These are phyloP conservation scores for Acer yangbiense DNA, from an alignment of 345 rosid species.

Conservation along the genomic window DNA sequence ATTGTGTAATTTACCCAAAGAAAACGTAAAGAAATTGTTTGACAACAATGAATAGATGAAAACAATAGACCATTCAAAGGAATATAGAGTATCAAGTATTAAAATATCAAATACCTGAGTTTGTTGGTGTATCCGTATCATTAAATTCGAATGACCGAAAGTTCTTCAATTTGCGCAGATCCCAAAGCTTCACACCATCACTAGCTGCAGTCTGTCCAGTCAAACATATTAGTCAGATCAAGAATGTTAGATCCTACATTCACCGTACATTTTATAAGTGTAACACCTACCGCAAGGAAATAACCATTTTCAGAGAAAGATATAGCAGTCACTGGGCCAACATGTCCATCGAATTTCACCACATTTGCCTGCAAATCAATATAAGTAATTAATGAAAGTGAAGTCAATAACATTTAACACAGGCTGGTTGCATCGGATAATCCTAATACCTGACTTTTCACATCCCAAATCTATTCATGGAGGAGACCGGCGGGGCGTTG, in stretches of 20 bases:
- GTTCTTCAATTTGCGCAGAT: constrained; percentile 90
- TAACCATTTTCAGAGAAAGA: constrained; percentile 99
- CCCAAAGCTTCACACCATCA: constrained; percentile 98
- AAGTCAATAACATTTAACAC: neutral
- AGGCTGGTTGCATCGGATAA: neutral
- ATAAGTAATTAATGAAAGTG: neutral
- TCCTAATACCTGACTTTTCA: constrained; percentile 73
- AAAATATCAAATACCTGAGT: constrained; percentile 59
- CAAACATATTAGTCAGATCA: constrained; percentile 31
- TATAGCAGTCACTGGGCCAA: constrained; percentile 83
- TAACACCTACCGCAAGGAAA: constrained; percentile 75
- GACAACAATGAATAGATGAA: neutral
- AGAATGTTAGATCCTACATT: constrained; percentile 8
- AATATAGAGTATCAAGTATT: neutral
- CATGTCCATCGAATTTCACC: constrained; percentile 85
- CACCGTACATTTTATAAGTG: constrained; percentile 13
- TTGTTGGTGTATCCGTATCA: constrained; percentile 67
- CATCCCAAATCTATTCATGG: constrained; percentile 80
- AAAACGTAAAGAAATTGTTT: neutral
- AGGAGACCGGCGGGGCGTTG: too few relatives aligned
- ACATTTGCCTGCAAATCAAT: constrained; percentile 68
- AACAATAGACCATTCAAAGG: neutral
- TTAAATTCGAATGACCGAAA: constrained; percentile 70
- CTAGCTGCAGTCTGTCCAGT: constrained; percentile 77
- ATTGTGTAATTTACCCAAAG: neutral